Percentiles rank a stretch among this genome's conserved stretches.
phyloP scores from a whole-genome alignment of 257 asterid genomes.

The Verbena officinalis region DNA sequence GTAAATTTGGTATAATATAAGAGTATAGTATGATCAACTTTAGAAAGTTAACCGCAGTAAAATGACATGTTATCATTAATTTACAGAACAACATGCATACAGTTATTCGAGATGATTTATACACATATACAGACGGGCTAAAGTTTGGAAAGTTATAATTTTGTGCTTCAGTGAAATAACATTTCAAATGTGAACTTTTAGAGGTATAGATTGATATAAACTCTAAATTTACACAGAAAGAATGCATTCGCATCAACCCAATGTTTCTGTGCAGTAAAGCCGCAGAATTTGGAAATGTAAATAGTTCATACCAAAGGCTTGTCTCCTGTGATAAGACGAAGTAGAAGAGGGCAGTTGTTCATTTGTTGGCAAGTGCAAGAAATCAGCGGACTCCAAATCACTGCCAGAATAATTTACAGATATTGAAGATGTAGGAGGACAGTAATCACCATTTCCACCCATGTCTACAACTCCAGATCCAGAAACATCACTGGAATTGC shows the following conservation, averaged over 20 bases:
- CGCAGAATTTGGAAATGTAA: not conserved
- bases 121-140: not conserved
- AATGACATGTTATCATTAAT: too few relatives aligned
- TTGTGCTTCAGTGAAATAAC: too few relatives aligned
- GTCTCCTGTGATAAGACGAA: conserved; percentile 80
- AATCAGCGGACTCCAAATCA: conserved; percentile 72
- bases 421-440: conserved; percentile 35
- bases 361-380: conserved; percentile 42
- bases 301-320: conserved; percentile 75
- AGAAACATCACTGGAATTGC: conserved; percentile 55
- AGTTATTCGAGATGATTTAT: not conserved
- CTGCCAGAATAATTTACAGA: conserved; percentile 61
- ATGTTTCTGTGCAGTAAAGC: too few relatives aligned
- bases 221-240: too few relatives aligned
- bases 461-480: conserved; percentile 41
- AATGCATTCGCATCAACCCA: too few relatives aligned
- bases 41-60: too few relatives aligned
- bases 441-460: conserved; percentile 44
- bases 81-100: not conserved
- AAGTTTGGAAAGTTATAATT: too few relatives aligned
- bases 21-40: too few relatives aligned
- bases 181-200: too few relatives aligned
- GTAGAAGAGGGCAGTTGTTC: conserved; percentile 47
- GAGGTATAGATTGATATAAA: too few relatives aligned
- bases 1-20: too few relatives aligned